Conservation (phyloP, 2,329 filamentous ascomycete genomes). For the Aspergillus melleus region DNA sequence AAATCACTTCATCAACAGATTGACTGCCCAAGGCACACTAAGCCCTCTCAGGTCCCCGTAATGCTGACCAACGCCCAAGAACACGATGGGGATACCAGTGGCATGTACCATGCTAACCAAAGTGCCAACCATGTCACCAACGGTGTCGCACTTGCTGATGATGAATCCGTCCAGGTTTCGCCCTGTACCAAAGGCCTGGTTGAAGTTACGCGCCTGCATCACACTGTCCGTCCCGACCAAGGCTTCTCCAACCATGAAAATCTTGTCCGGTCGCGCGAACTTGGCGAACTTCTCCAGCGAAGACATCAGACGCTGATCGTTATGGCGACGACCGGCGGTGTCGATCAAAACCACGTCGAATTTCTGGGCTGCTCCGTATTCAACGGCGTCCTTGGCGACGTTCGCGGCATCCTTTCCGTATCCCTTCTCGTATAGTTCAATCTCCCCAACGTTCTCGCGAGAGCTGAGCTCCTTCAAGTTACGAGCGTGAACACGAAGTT, state of each 20-base stretch:
- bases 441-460: constrained; percentile 74
- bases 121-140: constrained; percentile 98
- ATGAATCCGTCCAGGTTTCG: constrained; percentile 92
- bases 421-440: constrained; percentile 94
- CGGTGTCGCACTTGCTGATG: constrained; percentile 97
- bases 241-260: constrained; percentile 93
- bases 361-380: constrained; percentile 68
- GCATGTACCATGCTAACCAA: constrained; percentile 97
- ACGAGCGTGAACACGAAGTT: constrained; percentile 90
- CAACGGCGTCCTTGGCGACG: constrained; percentile 92
- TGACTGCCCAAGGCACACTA: constrained; percentile 64
- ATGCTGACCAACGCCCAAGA: constrained; percentile 74
- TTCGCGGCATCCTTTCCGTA: constrained; percentile 97
- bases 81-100: constrained; percentile 92
- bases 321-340: constrained; percentile 91
- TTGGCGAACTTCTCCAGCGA: constrained; percentile 97
- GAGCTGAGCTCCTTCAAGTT: constrained; percentile 86
- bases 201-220: constrained; percentile 94
- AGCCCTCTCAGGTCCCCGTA: constrained; percentile 65
- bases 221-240: constrained; percentile 95
- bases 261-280: constrained; percentile 94
- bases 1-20: constrained; percentile 56
- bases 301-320: constrained; percentile 94
- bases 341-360: constrained; percentile 97
- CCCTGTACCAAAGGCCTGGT: constrained; percentile 80